Conservation (phyloP, 2,329 filamentous ascomycete species). For the Claviceps pazoutovae region DNA sequence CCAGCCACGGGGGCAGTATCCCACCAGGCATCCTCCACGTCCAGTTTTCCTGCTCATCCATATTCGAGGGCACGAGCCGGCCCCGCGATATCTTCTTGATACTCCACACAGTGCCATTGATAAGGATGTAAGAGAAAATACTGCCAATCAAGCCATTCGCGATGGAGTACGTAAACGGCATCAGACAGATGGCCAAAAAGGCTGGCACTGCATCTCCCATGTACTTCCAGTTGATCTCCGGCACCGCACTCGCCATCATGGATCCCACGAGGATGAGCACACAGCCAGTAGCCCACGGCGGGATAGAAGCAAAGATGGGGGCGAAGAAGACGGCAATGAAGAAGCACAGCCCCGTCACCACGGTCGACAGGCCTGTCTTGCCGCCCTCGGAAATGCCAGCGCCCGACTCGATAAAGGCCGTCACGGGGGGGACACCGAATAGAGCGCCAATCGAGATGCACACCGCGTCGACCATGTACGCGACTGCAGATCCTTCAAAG, state of each 20-base stretch:
- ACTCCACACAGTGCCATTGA: constrained; percentile 60
- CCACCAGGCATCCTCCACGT: constrained; percentile 64
- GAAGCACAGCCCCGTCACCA: constrained; percentile 68
- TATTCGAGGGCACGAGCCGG: constrained; percentile 59
- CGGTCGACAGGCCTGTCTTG: constrained; percentile 70
- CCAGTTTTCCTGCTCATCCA: constrained; percentile 67
- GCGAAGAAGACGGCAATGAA: constrained; percentile 82
- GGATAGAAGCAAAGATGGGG: constrained; percentile 79
- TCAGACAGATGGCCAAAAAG: constrained; percentile 69
- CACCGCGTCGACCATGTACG: constrained; percentile 72
- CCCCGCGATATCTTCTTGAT: constrained; percentile 53
- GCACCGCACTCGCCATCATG: constrained; percentile 67
- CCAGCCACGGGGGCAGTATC: constrained; percentile 60
- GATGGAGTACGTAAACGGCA: constrained; percentile 86
- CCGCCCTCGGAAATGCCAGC: constrained; percentile 82
- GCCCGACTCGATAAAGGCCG: constrained; percentile 78
- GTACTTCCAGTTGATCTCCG: constrained; percentile 82
- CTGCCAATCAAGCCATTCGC: constrained; percentile 76
- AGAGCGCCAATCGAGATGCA: constrained; percentile 66
- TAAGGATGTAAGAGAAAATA: constrained; percentile 59
- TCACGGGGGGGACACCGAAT: constrained; percentile 67
- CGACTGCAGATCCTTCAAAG: constrained; percentile 72
- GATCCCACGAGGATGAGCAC: constrained; percentile 80
- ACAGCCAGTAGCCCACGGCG: constrained; percentile 78
- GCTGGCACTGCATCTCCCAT: constrained; percentile 72